phyloP scores from a whole-genome alignment of 2,329 filamentous ascomycete genomes.

The Colletotrichum cuscutae region DNA sequence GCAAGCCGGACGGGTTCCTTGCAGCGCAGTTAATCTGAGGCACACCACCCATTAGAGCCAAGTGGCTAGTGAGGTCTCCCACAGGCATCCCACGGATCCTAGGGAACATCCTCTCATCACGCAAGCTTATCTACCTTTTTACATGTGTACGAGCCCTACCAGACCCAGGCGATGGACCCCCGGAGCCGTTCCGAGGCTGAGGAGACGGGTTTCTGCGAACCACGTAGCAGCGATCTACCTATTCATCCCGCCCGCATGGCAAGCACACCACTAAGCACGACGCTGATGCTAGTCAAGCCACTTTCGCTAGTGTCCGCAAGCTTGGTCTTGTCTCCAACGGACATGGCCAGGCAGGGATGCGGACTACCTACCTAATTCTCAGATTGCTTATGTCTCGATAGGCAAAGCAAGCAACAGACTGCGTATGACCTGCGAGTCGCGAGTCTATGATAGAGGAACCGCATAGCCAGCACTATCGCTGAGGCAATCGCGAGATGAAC shows the following conservation, averaged over 20 bases:
- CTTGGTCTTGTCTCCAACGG: constrained; percentile 7
- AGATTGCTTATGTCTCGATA: constrained; percentile 23
- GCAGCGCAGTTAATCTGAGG: constrained; percentile 29
- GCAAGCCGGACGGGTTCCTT: constrained; percentile 22
- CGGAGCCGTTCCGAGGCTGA: not conserved
- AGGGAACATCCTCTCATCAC: constrained; percentile 2
- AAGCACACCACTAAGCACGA: not conserved
- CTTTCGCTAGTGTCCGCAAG: constrained; percentile 29
- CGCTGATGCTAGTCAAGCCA: constrained; percentile 31
- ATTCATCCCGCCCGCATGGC: not conserved
- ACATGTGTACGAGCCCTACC: not conserved
- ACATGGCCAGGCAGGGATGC: constrained; percentile 26
- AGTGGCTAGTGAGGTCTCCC: not conserved
- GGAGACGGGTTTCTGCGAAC: constrained; percentile 15
- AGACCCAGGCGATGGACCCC: not conserved
- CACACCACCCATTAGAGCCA: constrained; percentile 6
- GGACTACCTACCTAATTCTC: not conserved
- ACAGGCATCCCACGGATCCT: not conserved
- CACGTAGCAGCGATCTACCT: not conserved
- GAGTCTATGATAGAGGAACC: not conserved
- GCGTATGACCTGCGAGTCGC: not conserved
- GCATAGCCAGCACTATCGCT: constrained; percentile 20
- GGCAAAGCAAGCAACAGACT: constrained; percentile 12
- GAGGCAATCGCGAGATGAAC: constrained; percentile 34
- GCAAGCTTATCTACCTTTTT: not conserved